A percentile compares a stretch with the other conserved stretches of the same genome.
Evolutionary conservation across 2,329 filamentous ascomycete species (phyloP).

Genomic region (Pseudomassariella vexata): DNA sequence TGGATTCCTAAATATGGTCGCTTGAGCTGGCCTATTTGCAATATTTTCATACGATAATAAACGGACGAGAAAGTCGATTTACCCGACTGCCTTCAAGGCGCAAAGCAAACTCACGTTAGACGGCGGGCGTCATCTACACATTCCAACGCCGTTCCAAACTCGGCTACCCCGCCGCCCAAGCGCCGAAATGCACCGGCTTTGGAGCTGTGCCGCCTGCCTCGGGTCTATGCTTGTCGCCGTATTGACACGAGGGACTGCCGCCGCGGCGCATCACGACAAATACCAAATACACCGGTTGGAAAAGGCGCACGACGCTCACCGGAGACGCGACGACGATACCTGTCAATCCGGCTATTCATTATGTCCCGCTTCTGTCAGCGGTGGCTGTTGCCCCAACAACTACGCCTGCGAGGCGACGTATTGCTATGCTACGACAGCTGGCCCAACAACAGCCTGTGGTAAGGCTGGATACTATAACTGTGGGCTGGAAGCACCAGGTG

Average conservation of each 20-base stretch:
- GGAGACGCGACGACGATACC: constrained; percentile 19
- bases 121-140: too few species aligned
- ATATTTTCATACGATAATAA: too few species aligned
- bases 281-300: constrained; percentile 18
- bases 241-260: constrained; percentile 7
- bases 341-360: constrained; percentile 17
- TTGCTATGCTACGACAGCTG: constrained; percentile 40
- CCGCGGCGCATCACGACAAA: constrained; percentile 8
- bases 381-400: constrained; percentile 41
- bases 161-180: neutral
- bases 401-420: constrained; percentile 43
- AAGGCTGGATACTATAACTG: constrained; percentile 34
- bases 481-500: constrained; percentile 4
- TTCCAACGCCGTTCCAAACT: too few species aligned
- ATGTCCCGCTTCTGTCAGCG: constrained; percentile 21
- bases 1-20: too few species aligned
- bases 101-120: too few species aligned
- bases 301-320: constrained; percentile 16
- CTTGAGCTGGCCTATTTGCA: too few species aligned
- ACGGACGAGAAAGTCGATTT: too few species aligned
- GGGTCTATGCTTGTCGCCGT: constrained; percentile 12
- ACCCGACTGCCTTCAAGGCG: too few species aligned
- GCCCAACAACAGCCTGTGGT: constrained; percentile 31
- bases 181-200: constrained; percentile 13
- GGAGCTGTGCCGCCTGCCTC: constrained; percentile 10